Conservation (phyloP, 331 rosid species). For the Pyracantha coccinea region DNA sequence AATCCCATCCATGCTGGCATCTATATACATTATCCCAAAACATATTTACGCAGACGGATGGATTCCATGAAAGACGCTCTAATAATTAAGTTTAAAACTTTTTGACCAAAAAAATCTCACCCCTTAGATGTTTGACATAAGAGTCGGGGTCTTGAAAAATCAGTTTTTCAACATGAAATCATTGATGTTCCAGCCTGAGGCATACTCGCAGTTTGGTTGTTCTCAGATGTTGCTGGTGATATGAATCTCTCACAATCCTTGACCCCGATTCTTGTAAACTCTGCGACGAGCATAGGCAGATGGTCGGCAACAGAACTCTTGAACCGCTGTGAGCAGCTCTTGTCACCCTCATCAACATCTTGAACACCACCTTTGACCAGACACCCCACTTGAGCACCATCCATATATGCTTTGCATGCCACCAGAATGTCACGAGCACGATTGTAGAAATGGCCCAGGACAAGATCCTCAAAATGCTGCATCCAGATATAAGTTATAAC, state of each 20-base stretch:
- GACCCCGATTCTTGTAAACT: conserved; percentile 44
- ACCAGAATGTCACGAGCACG: conserved; percentile 58
- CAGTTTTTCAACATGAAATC: conserved; percentile 12
- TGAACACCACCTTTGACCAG: conserved; percentile 77
- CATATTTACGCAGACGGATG: conserved; percentile 24
- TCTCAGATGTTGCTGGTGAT: conserved; percentile 19
- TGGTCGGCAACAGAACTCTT: conserved; percentile 23
- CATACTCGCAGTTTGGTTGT: background rate
- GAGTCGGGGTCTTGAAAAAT: conserved; percentile 22
- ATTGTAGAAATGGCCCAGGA: conserved; percentile 58
- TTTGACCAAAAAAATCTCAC: background rate
- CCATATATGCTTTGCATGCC: conserved; percentile 72
- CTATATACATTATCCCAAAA: conserved; percentile 33
- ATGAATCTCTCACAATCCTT: conserved; percentile 51
- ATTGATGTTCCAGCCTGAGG: conserved; percentile 24
- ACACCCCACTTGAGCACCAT: conserved; percentile 90
- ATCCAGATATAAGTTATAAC: conserved; percentile 9
- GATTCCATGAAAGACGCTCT: conserved; percentile 2
- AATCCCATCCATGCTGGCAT: conserved; percentile 20
- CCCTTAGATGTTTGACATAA: conserved; percentile 1
- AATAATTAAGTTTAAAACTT: conserved; percentile 9
- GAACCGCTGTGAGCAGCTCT: conserved; percentile 62
- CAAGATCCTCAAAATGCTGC: conserved; percentile 80
- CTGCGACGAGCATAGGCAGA: conserved; percentile 38
- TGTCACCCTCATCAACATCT: conserved; percentile 64